Conservation (phyloP, 805 yeast species). For the Candida insectalens region DNA sequence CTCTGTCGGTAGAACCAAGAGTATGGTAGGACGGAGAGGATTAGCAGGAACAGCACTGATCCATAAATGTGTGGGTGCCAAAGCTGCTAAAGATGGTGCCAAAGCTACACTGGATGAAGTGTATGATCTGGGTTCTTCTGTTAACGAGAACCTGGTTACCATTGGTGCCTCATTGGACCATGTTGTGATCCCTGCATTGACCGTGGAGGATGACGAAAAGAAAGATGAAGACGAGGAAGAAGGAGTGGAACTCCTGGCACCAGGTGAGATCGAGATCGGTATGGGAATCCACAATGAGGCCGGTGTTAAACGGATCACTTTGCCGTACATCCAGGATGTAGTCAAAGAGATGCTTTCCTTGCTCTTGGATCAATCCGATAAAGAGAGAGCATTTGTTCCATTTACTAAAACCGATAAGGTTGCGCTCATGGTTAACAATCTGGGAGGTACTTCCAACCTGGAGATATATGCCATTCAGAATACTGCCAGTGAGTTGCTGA, state of each 20-base stretch:
- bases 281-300: slow-evolving; percentile 97
- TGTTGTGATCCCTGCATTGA: slow-evolving; percentile 60
- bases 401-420: slow-evolving; percentile 53
- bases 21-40: slow-evolving; percentile 91
- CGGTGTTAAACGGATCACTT: slow-evolving; percentile 53
- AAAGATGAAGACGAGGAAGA: slow-evolving; percentile 30
- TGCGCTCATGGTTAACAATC: slow-evolving; percentile 66
- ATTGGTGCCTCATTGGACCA: slow-evolving; percentile 87
- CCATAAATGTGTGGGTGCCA: slow-evolving; percentile 78
- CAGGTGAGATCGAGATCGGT: slow-evolving; percentile 75
- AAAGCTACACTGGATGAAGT: slow-evolving; percentile 41
- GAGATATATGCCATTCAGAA: slow-evolving; percentile 69
- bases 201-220: slow-evolving; percentile 1
- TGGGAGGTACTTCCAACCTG: slow-evolving; percentile 82
- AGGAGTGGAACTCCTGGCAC: slow-evolving; percentile 32
- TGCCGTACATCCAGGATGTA: slow-evolving; percentile 62
- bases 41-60: slow-evolving; percentile 85
- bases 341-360: slow-evolving; percentile 50
- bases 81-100: slow-evolving; percentile 21
- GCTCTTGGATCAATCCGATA: slow-evolving; percentile 51
- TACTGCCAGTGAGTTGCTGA: slow-evolving; percentile 43
- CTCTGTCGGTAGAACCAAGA: slow-evolving; percentile 84
- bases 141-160: slow-evolving; percentile 65
- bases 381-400: slow-evolving; percentile 73
- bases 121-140: slow-evolving; percentile 45